Base-by-base conservation (phyloP, 257 asterid species). In the Fraxinus quadrangulata region DNA sequence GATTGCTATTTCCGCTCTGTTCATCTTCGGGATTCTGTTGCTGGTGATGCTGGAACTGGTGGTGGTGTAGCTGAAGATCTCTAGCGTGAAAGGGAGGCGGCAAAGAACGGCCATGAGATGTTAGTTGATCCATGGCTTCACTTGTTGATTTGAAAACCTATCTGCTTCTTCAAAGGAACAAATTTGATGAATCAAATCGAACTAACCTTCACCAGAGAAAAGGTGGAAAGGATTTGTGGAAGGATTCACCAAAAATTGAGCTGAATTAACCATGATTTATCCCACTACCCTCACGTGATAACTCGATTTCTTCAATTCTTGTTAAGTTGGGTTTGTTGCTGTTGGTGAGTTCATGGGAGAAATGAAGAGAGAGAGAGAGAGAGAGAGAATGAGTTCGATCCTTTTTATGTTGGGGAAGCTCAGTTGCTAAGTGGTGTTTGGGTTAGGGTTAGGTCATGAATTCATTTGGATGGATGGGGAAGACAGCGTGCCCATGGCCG, bases 51-150 rank as follows among this genome's bases (percentile, higher is more conserved):
- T 88, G 96, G 69, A 82, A 86, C 75, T 72, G 85, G 75, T 75
- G 90, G 71, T 88, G 94, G 85, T 88, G 97, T 71, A 91, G 89
- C 83, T 92, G 97, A 11, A 93, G 92, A 83, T 90, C 97, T 61
- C 97, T 71, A 0, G 83, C 76, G 83, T 84, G 90, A 31, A 94
- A 94, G 30, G 97, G 97, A 26, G 97, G 99, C 19, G 97, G 97
- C 5, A 92, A 84, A 71, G 94, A 84, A 39, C 94, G 99, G 74
- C 96, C 96, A 51, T 91, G 97, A 71, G 97, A 86, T 47, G 84
- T 37, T 6, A 91, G 85, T 76, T 84, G 97, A 88, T 92, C 98
- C 97, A 92, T 94, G 0, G 13, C 71, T 72, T 73, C 37, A 30
- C 56, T 77, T 37, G 67, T 31, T 6, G 24, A 72, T 26, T 42